A percentile compares a stretch with the other conserved stretches of the same genome.
Evolutionary conservation across 305 asterid genomes (phyloP).

Genomic region (Fraxinus paxiana): DNA sequence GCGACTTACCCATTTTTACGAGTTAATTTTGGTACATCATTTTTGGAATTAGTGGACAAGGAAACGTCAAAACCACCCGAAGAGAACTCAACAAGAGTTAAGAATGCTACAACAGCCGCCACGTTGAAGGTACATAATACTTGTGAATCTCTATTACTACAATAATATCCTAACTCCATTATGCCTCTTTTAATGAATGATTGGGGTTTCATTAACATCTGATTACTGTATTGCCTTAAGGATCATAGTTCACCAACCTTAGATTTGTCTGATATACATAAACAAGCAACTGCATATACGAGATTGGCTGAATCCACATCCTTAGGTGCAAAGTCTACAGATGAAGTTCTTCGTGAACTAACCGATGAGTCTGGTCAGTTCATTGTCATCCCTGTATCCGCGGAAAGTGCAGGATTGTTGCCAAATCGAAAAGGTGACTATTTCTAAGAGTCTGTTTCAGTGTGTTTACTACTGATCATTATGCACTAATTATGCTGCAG

Average conservation of each 20-base stretch:
- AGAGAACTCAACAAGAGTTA: constrained; percentile 33
- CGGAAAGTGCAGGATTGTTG: constrained; percentile 73
- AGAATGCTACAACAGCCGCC: constrained; percentile 29
- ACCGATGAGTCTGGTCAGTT: constrained; percentile 74
- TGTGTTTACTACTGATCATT: background rate
- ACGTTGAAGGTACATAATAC: constrained; percentile 39
- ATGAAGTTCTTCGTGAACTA: constrained; percentile 59
- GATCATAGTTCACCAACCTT: constrained; percentile 38
- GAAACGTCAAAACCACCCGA: constrained; percentile 34
- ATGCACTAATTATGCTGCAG: background rate
- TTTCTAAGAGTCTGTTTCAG: background rate
- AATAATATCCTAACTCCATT: background rate
- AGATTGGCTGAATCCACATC: constrained; percentile 55
- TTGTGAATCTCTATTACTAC: background rate
- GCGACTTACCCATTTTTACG: background rate
- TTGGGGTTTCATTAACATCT: background rate
- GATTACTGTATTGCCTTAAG: constrained; percentile 28
- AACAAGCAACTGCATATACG: constrained; percentile 62
- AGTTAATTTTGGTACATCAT: constrained; percentile 13
- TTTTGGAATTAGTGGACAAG: constrained; percentile 30
- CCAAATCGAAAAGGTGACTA: constrained; percentile 54
- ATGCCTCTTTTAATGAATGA: constrained; percentile 7
- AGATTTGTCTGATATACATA: constrained; percentile 44
- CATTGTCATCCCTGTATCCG: constrained; percentile 76
- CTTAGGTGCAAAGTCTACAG: constrained; percentile 31